Evolutionary conservation across 1,284 basidiomycete species (phyloP).

Genomic region (Pseudozyma thailandica): DNA sequence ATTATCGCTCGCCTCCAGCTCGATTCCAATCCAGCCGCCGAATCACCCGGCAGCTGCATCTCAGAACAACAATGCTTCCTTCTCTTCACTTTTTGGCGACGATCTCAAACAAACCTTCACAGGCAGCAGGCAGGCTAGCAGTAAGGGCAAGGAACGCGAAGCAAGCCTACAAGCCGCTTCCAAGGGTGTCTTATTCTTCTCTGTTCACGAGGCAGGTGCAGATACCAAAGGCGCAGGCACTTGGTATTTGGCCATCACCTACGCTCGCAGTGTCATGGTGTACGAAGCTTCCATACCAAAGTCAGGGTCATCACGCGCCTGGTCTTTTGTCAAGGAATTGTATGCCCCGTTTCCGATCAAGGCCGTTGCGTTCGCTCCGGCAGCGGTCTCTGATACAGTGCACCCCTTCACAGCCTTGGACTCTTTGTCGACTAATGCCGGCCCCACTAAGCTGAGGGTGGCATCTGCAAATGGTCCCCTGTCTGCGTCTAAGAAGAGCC

Average conservation of each 20-base stretch:
- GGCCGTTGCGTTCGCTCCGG: conserved; percentile 43
- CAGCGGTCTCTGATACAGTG: conserved; percentile 25
- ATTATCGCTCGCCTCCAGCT: conserved; percentile 33
- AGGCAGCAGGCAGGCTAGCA: conserved; percentile 9
- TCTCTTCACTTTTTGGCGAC: conserved; percentile 45
- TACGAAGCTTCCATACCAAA: conserved; percentile 51
- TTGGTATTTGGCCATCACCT: conserved; percentile 57
- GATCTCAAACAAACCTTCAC: conserved; percentile 34
- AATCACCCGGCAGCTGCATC: conserved; percentile 11
- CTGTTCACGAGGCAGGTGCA: conserved; percentile 48
- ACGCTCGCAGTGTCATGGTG: conserved; percentile 47
- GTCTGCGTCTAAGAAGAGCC: conserved; percentile 30
- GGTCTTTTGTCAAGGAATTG: conserved; percentile 54
- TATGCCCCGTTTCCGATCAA: conserved; percentile 52
- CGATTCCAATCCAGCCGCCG: conserved; percentile 45
- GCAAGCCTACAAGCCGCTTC: conserved; percentile 21
- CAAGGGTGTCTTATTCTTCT: conserved; percentile 54
- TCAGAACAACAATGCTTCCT: conserved; percentile 26
- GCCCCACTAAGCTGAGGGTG: conserved; percentile 30
- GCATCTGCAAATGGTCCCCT: conserved; percentile 36
- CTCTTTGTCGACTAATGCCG: conserved; percentile 7
- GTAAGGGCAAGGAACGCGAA: conserved; percentile 41
- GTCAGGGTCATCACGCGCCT: conserved; percentile 35
- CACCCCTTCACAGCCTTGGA: conserved; percentile 5
- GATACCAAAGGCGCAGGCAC: conserved; percentile 53